Evolutionary conservation across 495 filamentous ascomycete genomes (phyloP), one percentile per base, ranked within the genome.

Genomic region (Trichoderma reesei): DNA sequence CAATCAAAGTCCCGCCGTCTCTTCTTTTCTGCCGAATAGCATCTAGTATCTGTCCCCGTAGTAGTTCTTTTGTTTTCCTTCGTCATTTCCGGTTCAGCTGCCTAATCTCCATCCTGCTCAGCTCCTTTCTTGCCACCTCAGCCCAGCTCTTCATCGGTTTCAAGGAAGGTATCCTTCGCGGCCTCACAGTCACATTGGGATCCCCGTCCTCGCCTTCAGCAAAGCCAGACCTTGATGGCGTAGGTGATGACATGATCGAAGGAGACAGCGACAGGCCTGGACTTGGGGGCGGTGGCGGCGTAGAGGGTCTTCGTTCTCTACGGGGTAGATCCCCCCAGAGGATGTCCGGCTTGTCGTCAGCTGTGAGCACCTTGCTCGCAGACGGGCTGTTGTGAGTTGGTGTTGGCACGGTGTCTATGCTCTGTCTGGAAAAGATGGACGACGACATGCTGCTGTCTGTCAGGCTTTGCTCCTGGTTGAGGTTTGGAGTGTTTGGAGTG

Each of bases 401-500:
- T 11, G 61, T 63, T 20, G 61, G 42, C 41, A 36, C 41, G 16
- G 61, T 63, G 8, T 63, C 61, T n/a, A 34, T 16, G 61, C 61
- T 63, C 7, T 48, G 33, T 3, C 42, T 38, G 13, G 61, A 63
- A 9, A 63, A 63, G 1, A 63, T 37, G 41, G 61, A 63, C 20
- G 61, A 63, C 0, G 41, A 18, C 41, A 63, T 44, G 61, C 61
- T 63, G 61, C 61, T 63, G 31, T 63, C 61, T n/a, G 61, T 36
- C 41, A 48, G 16, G 42, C 61, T 63, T 20, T 33, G 34, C n/a
- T 63, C 61, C 26, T 48, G 41, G 13, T 48, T 1, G 33, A 63
- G 61, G 41, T 44, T 63, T 10, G 61, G 61, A 18, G 61, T 63
- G 61, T 44, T 63, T 10, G 61, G 61, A 18, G 61, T 63, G 61